Evolutionary conservation across 2,329 filamentous ascomycete species (phyloP).

Genomic region (Rhytidhysteron rufulum): DNA sequence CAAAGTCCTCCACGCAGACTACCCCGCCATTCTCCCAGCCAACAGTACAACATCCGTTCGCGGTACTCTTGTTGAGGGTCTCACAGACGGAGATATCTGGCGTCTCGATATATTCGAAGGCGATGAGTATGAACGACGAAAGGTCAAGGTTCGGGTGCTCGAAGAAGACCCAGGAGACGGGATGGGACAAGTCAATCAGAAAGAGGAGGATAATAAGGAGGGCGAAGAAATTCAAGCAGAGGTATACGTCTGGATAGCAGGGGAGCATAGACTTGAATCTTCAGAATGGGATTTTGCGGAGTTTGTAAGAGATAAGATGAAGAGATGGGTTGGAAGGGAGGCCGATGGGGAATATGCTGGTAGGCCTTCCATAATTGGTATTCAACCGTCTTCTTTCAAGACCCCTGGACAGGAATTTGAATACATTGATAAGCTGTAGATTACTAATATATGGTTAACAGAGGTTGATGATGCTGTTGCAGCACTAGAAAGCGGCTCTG

Average conservation of each 20-base stretch:
- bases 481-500: slow-evolving; percentile 19
- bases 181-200: slow-evolving; percentile 10
- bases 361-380: slow-evolving; percentile 31
- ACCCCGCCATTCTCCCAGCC: slow-evolving; percentile 67
- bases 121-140: slow-evolving; percentile 59
- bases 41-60: slow-evolving; percentile 50
- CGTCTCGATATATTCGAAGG: slow-evolving; percentile 84
- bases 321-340: slow-evolving; percentile 50
- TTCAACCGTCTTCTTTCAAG: slow-evolving; percentile 3
- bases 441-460: slow-evolving; percentile 10
- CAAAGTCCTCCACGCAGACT: slow-evolving; percentile 68
- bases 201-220: slow-evolving; percentile 31
- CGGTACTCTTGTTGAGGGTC: slow-evolving; percentile 70
- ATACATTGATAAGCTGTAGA: too few species aligned
- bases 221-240: slow-evolving; percentile 42
- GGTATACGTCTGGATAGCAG: slow-evolving; percentile 51
- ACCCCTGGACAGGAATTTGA: too few species aligned
- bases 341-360: slow-evolving; percentile 44
- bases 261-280: slow-evolving; percentile 56
- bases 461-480: slow-evolving; percentile 45
- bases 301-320: slow-evolving; percentile 73
- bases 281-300: slow-evolving; percentile 84
- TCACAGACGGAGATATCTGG: slow-evolving; percentile 71
- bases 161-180: slow-evolving; percentile 18
- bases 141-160: slow-evolving; percentile 45